Evolutionary conservation across 371 early-diverging fungal genomes (phyloP), one percentile per base, ranked within the genome.

Genomic region (Lichtheimia corymbifera): DNA sequence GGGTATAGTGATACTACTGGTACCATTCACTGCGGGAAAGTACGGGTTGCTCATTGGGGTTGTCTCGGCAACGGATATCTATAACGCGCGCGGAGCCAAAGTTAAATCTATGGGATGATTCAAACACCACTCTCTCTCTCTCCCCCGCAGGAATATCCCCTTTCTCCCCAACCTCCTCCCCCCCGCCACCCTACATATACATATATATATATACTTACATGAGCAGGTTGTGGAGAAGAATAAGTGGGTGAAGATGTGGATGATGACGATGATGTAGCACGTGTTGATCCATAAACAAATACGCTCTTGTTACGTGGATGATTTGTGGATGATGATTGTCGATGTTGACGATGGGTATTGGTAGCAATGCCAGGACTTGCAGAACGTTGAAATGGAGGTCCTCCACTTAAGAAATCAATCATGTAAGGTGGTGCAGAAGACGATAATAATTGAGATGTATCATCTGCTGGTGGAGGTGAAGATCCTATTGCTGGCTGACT

Each of bases 371-470:
- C 18, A 18, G 47, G n/a, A 47, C 47, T 47, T 47, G 18, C 47
- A 47, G 47, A 47, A 47, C 47, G 47, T 47, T 47, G 58, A 50
- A 67, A 67, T n/a, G 59, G 59, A 17, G 62, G 67, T 14, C 67
- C 55, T 5, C 50, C 65, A 27, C 59, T 54, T 53, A 68, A 51
- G 49, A 68, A 68, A 25, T 73, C 73, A 47, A 66, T 59, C 63
- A 65, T 63, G 45, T 73, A 73, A 4, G 73, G 73, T 22, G 73
- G 73, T 56, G 73, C 73, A 43, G 73, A 73, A 6, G 73, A 68
- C 27, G 73, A 73, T 40, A 73, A 44, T 24, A 68, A 53, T 43
- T 64, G 57, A 20, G 68, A 66, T 17, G 73, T 73, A 50, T 73
- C 73, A 57, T 68, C 73, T 20, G 73, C 63, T 24, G 69, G 62